A percentile compares a stretch with the other conserved stretches of the same genome.
Evolutionary conservation across 257 asterid genomes (phyloP).

Genomic region (Verbascum thapsus): DNA sequence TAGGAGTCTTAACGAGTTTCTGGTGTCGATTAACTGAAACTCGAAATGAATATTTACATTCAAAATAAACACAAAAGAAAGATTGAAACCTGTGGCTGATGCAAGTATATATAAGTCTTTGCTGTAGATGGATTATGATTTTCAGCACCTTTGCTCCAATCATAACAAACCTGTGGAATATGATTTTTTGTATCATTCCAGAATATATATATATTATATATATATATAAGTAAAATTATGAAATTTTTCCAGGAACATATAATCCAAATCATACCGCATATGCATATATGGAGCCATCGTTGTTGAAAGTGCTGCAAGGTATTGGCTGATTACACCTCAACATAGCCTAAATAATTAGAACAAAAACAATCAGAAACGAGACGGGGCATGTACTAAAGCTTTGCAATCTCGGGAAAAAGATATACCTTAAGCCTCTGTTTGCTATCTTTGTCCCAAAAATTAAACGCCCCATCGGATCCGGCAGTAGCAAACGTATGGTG

Average conservation of each 20-base stretch:
- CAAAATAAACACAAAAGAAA: no score
- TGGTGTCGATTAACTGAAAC: no score
- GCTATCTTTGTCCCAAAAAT: conserved; percentile 98
- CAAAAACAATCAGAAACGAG: conserved; percentile 11
- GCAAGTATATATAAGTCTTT: conserved; percentile 68
- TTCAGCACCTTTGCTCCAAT: conserved; percentile 99
- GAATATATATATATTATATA: no score
- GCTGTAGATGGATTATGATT: conserved; percentile 92
- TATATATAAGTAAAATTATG: neutral
- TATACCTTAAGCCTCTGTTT: conserved; percentile 92
- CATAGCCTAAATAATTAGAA: conserved; percentile 65
- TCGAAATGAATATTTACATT: no score
- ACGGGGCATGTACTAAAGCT: conserved; percentile 2
- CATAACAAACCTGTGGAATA: conserved; percentile 71
- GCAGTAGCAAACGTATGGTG: conserved; percentile 94
- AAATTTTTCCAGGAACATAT: no score
- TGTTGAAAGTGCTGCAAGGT: conserved; percentile 81
- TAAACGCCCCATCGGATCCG: conserved; percentile 95
- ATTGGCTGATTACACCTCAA: conserved; percentile 82
- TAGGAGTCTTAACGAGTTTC: no score
- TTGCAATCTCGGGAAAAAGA: conserved; percentile 1
- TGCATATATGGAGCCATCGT: conserved; percentile 86
- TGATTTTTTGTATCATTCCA: no score
- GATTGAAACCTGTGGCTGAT: conserved; percentile 82
- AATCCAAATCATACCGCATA: conserved; percentile 56